A percentile compares a stretch with the other conserved stretches of the same genome.
phyloP scores from a whole-genome alignment of 208 protist species.

The Acanthamoeba healyi region DNA sequence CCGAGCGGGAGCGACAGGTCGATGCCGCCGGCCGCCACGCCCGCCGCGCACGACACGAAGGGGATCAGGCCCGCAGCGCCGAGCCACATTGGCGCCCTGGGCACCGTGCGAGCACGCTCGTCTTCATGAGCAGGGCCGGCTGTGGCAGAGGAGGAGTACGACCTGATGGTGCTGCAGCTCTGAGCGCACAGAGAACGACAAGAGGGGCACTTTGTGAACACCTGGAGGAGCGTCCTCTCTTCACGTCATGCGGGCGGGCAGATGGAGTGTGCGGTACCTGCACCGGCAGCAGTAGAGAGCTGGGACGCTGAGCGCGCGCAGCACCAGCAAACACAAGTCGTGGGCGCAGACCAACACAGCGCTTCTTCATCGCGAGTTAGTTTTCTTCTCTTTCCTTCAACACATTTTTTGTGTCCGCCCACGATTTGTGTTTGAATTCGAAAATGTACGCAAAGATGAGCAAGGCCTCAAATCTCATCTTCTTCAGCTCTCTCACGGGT shows the following conservation, averaged over 20 bases:
- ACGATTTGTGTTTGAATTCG: too few relatives aligned
- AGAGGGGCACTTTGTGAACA: too few relatives aligned
- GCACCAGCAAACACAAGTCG: neutral
- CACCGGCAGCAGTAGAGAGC: neutral
- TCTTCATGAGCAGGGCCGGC: neutral
- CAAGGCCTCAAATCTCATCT: too few relatives aligned
- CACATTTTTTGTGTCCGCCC: too few relatives aligned
- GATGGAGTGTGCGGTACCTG: neutral
- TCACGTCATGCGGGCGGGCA: too few relatives aligned
- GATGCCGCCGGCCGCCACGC: neutral
- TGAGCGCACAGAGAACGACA: too few relatives aligned
- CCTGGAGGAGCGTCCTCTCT: too few relatives aligned
- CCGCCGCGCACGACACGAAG: constrained; percentile 45
- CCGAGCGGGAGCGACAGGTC: neutral
- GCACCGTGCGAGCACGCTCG: neutral
- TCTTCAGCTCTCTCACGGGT: neutral
- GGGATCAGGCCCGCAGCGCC: constrained; percentile 63
- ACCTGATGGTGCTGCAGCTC: too few relatives aligned
- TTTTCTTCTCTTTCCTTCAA: too few relatives aligned
- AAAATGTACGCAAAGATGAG: neutral
- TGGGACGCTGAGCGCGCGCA: too few relatives aligned
- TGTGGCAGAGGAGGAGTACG: neutral
- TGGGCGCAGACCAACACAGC: neutral
- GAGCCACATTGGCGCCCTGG: constrained; percentile 29
- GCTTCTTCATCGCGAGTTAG: neutral